Base-by-base conservation (phyloP, 768 basidiomycete species). In the Chiua virens region DNA sequence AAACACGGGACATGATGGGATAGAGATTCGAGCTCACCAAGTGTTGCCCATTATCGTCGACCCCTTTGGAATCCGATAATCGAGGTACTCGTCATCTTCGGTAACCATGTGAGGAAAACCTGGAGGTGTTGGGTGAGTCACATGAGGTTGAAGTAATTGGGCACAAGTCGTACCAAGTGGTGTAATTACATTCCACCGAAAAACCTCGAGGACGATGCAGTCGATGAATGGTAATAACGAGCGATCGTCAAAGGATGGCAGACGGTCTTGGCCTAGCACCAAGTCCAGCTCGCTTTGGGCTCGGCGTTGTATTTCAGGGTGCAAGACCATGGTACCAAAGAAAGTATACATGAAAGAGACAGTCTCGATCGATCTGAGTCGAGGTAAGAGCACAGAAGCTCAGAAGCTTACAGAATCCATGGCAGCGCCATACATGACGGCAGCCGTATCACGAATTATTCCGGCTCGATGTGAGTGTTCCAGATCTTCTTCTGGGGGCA, bases 51-150 rank as follows among this genome's bases (percentile, higher is more conserved):
- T 51, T 8, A 77, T 57, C 2, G 71, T 72, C 2, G 75, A 59
- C 6, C 70, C 71, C 46, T 73, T 70, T 1, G 79, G 79, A 17
- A 80, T 74, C 9, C 46, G 55, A 49, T 72, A 75, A 2, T 73
- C 76, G 5, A 54, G 47, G 11, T 48, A 54, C 10, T 51, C 54
- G 17, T 53, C 58, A 5, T 54, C 58, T 21, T 59, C 52, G 47
- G 73, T 79, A 13, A 69, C 67, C 52, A 76, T 75, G 20, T 58
- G 57, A 22, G 57, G 58, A 11, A 59, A 39, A 8, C 77, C 79
- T 49, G 47, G 70, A 47, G 5, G 15, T 34, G 56, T 4, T 25
- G 4, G 17, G 3, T 53, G n/a, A 53, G 18, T 7, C 15, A 42
- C n/a, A 8, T 20, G 0, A 20, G 27, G 25, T 34, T n/a, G 28